Conservation (phyloP, 345 rosid species). For the Salix caprea region DNA sequence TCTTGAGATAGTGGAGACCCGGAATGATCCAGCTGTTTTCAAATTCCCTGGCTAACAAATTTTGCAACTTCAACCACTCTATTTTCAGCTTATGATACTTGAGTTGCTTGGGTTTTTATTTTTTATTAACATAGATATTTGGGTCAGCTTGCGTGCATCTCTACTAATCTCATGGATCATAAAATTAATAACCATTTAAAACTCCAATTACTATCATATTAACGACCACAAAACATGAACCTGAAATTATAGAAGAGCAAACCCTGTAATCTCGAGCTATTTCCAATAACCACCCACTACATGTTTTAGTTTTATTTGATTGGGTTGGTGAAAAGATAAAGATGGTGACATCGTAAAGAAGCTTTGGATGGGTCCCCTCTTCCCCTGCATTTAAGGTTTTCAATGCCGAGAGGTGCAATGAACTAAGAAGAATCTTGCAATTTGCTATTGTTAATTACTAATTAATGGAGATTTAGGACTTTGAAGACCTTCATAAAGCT, state of each 20-base stretch:
- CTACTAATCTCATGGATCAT: too few relatives aligned
- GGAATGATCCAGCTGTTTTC: conserved; percentile 7
- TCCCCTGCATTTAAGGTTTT: background rate
- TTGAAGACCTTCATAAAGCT: background rate
- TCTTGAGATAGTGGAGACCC: background rate
- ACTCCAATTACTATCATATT: too few relatives aligned
- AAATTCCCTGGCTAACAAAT: background rate
- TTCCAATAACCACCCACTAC: too few relatives aligned
- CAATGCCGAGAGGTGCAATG: background rate
- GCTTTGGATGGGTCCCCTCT: background rate
- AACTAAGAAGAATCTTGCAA: background rate
- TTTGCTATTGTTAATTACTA: background rate
- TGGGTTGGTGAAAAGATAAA: background rate
- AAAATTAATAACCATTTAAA: too few relatives aligned
- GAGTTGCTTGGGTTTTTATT: background rate
- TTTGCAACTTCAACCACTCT: background rate
- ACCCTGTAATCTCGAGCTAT: too few relatives aligned
- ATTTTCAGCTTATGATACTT: background rate
- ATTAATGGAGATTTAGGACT: background rate
- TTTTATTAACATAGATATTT: accelerated
- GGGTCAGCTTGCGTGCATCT: too few relatives aligned
- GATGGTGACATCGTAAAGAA: background rate
- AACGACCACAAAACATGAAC: too few relatives aligned
- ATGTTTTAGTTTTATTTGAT: background rate
- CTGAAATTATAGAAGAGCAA: too few relatives aligned